Base-by-base conservation (phyloP, 768 basidiomycete genomes). In the Roridomyces roridus region DNA sequence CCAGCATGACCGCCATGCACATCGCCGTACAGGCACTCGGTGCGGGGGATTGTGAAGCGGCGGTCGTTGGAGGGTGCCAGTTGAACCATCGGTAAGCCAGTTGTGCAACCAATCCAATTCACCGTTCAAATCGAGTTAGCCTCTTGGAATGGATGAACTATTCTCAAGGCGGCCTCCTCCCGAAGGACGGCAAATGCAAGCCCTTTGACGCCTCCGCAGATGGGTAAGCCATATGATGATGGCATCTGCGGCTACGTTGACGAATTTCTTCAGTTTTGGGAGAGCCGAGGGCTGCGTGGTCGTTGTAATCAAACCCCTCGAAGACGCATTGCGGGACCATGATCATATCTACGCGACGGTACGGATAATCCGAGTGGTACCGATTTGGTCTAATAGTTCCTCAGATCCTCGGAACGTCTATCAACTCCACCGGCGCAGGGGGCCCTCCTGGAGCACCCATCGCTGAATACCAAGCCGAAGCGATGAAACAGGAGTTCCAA, bases 1-100 rank as follows among this genome's bases (percentile, higher is more conserved):
- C n/a, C 57, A 74, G 70, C n/a, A 75, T 74, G 9, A 69, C 65
- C 20, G 61, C 73, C 9, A 67, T 73, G 44, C 76, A 79, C 56
- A 65, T 77, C 24, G 77, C 75, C 1, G 65, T 77, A 3, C 72
- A 71, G 18, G 66, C 71, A 2, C 64, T 77, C 5, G 64, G 62
- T 24, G 60, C 62, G 18, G 74, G 75, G 3, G 76, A 77, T 34
- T 64, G 75, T 21, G 71, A 76, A 15, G 67, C 70, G 4, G 77
- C 75, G 2, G 59, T 78, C 17, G 71, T 78, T 28, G 73, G 65
- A 1, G 68, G 70, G 7, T 61, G 60, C 44, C 73, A 73, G 48
- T 23, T 69, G 18, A 72, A 73, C 47, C 59, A 59, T 9, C 59
- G 70, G 72, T 66, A 44, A 17, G 49, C 58, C 28, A 46, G 15